Conservation (phyloP, 2,329 filamentous ascomycete genomes). For the Dothistroma pini region DNA sequence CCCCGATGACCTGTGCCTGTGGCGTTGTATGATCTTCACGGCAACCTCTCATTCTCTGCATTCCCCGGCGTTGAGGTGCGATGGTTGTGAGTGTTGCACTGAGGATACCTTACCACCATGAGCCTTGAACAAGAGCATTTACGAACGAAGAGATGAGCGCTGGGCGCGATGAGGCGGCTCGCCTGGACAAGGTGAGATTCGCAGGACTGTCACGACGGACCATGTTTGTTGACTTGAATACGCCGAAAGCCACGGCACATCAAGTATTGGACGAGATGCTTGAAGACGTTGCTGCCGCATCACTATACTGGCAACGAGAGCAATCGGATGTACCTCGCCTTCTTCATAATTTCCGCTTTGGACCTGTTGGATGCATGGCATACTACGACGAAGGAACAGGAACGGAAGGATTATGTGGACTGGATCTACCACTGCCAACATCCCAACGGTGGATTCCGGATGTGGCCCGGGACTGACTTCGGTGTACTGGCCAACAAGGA, state of each 20-base stretch:
- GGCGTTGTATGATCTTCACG: background rate
- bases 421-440: constrained; percentile 91
- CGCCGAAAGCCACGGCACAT: constrained; percentile 54
- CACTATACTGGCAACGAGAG: constrained; percentile 86
- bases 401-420: constrained; percentile 55
- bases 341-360: constrained; percentile 81
- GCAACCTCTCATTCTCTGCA: background rate
- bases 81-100: background rate
- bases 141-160: constrained; percentile 3
- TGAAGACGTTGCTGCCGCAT: constrained; percentile 74
- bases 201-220: background rate
- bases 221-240: constrained; percentile 3
- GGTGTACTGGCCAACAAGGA: constrained; percentile 46
- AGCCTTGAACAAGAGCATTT: background rate
- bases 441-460: constrained; percentile 80
- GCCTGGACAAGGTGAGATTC: constrained; percentile 12
- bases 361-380: constrained; percentile 70
- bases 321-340: constrained; percentile 82
- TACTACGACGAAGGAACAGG: constrained; percentile 50
- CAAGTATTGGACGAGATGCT: constrained; percentile 89
- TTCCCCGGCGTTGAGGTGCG: background rate
- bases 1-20: background rate
- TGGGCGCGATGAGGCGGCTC: background rate
- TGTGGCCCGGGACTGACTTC: constrained; percentile 67
- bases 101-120: background rate